A percentile compares a stretch with the other conserved stretches of the same genome.
phyloP scores from a whole-genome alignment of 1,139 yeast species.

The Kluyveromyces marxianus region DNA sequence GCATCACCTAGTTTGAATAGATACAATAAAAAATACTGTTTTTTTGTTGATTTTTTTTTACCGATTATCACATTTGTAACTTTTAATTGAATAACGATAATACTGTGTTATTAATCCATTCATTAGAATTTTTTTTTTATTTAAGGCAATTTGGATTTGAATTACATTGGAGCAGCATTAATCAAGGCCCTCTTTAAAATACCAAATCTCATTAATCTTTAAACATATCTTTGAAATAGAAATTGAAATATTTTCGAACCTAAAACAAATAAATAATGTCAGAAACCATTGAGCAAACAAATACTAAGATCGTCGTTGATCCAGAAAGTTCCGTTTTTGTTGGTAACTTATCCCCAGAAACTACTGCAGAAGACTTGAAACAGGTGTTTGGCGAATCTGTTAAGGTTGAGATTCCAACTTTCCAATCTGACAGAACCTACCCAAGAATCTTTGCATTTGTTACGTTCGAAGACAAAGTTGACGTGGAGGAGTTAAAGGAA shows the following conservation, averaged over 20 bases:
- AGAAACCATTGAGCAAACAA: background rate
- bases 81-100: too few species aligned
- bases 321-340: constrained; percentile 30
- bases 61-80: too few species aligned
- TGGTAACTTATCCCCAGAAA: constrained; percentile 28
- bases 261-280: background rate
- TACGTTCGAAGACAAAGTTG: constrained; percentile 26
- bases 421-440: constrained; percentile 20
- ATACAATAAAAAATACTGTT: background rate
- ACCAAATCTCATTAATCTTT: background rate
- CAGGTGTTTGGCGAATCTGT: constrained; percentile 25
- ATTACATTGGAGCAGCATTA: too few species aligned
- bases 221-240: background rate
- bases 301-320: constrained; percentile 18
- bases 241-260: background rate
- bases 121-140: too few species aligned
- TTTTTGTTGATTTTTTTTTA: background rate
- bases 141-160: too few species aligned
- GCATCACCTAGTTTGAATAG: background rate
- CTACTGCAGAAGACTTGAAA: constrained; percentile 24
- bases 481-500: constrained; percentile 24
- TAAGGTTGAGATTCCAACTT: constrained; percentile 26
- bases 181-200: background rate
- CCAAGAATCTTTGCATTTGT: constrained; percentile 29
- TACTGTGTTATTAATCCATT: too few species aligned